These are phyloP conservation scores for Cercospora zeae-maydis DNA, from an alignment of 2,329 filamentous ascomycete genomes.

Conservation along the genomic window DNA sequence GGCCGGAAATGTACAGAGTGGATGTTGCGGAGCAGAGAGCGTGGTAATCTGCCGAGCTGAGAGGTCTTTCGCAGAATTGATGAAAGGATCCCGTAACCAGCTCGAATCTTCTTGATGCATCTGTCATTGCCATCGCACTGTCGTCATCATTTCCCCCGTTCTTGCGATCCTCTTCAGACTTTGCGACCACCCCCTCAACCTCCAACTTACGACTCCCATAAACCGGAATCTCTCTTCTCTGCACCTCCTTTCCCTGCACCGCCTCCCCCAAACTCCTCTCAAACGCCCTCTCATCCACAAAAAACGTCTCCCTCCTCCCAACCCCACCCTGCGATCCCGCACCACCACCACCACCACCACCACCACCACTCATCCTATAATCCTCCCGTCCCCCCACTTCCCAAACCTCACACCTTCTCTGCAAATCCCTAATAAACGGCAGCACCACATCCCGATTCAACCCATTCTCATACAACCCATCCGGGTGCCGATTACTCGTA, in stretches of 20 bases:
- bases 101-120: not conserved
- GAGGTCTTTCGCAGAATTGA: slow-evolving; percentile 58
- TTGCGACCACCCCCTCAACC: slow-evolving; percentile 18
- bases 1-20: slow-evolving; percentile 24
- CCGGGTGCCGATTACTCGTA: slow-evolving; percentile 75
- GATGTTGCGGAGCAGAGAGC: slow-evolving; percentile 49
- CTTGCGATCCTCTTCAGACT: not conserved
- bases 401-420: slow-evolving; percentile 73
- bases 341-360: slow-evolving; percentile 39
- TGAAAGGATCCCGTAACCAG: slow-evolving; percentile 56
- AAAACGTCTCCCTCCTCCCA: slow-evolving; percentile 21
- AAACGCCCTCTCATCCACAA: slow-evolving; percentile 16
- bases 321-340: slow-evolving; percentile 30
- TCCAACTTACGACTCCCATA: slow-evolving; percentile 24
- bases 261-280: slow-evolving; percentile 8
- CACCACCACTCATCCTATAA: slow-evolving; percentile 47
- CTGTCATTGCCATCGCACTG: not conserved
- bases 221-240: slow-evolving; percentile 20
- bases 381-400: slow-evolving; percentile 71
- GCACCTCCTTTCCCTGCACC: slow-evolving; percentile 1
- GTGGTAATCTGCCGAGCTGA: slow-evolving; percentile 76
- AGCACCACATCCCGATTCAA: slow-evolving; percentile 50
- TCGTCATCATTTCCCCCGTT: not conserved
- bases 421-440: slow-evolving; percentile 67
- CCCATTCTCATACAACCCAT: slow-evolving; percentile 48